Base-by-base conservation (phyloP, 1,284 basidiomycete species). In the Irpex sp. region DNA sequence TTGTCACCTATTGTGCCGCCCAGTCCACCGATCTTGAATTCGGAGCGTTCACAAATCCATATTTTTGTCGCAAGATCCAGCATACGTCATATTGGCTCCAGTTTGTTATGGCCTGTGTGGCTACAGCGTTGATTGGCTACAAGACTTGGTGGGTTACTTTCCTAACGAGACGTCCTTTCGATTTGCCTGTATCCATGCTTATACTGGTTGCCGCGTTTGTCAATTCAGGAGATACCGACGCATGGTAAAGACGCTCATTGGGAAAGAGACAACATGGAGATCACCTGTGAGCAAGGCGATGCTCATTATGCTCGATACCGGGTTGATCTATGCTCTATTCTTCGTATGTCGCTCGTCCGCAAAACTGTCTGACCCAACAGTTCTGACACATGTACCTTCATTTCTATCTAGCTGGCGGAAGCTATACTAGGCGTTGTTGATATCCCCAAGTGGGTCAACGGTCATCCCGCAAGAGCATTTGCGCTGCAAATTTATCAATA, bases 291-390 rank as follows among this genome's bases (percentile, higher is more conserved):
- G 63, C 58, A 61, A 56, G 28, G 47, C 64, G 39, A 66, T 66
- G 65, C 16, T 62, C 5, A 56, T 66, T n/a, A 59, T 66, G 47
- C 36, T 66, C 39, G 65, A 66, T 49, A 62, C 65, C 4, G 65
- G 65, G 28, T 42, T 64, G 10, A 23, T 61, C 5, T 64, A 64
- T 48, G 35, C 53, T 23, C 57, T 64, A 10, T 64, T 64, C n/a
- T 64, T 64, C 54, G 63, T 64, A 39, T 21, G 63, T 23, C 16
- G 4, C 19, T 47, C 18, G 12, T 37, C 52, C 59, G 9, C n/a
- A n/a, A 18, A 48, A 54, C 42, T n/a, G 37, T 48, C 16, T 33
- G 28, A 33, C 28, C 7, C 28, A 33, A 33, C 5, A 33, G 35
- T 58, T 6, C n/a, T 59, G 47, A 12, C 19, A 12, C n/a, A 14